Percentiles rank a stretch among this genome's conserved stretches.
Evolutionary conservation across 2,329 filamentous ascomycete genomes (phyloP).

Genomic region (Zarea fungicola): DNA sequence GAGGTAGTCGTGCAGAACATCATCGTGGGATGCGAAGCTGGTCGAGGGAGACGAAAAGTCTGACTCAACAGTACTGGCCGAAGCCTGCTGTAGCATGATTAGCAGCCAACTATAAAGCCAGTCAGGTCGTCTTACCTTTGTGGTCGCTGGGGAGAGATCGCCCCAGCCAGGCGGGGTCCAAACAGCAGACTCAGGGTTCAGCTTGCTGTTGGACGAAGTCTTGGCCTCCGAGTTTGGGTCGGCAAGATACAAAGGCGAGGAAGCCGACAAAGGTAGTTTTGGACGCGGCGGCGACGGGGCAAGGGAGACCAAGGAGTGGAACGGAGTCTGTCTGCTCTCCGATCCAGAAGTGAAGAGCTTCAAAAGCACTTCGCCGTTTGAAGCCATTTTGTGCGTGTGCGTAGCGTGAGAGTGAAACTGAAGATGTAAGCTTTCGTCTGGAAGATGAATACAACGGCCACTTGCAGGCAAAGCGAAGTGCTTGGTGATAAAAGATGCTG

Average conservation of each 20-base stretch:
- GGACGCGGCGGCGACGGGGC: neutral
- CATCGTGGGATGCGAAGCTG: neutral
- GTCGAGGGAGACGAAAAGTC: neutral
- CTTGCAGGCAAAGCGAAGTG: too few species aligned
- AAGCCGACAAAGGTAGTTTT: neutral
- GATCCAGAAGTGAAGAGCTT: neutral
- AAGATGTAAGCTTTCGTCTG: too few species aligned
- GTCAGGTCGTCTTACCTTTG: neutral
- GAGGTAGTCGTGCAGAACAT: constrained; percentile 2
- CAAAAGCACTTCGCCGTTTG: neutral
- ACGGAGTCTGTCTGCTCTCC: neutral
- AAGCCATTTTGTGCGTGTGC: neutral
- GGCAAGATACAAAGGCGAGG: neutral
- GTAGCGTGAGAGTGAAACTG: too few species aligned
- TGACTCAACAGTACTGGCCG: too few species aligned
- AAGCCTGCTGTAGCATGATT: neutral
- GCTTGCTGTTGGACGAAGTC: neutral
- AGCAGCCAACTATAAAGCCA: neutral
- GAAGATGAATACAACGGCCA: too few species aligned
- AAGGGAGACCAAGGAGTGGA: neutral
- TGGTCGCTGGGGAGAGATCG: neutral
- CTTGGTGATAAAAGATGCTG: too few species aligned
- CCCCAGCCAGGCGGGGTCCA: constrained; percentile 8
- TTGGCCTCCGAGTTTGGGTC: neutral
- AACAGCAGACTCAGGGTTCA: constrained; percentile 9